Evolutionary conservation across 1,139 yeast genomes (phyloP).

Genomic region (Pneumocystis canis): DNA sequence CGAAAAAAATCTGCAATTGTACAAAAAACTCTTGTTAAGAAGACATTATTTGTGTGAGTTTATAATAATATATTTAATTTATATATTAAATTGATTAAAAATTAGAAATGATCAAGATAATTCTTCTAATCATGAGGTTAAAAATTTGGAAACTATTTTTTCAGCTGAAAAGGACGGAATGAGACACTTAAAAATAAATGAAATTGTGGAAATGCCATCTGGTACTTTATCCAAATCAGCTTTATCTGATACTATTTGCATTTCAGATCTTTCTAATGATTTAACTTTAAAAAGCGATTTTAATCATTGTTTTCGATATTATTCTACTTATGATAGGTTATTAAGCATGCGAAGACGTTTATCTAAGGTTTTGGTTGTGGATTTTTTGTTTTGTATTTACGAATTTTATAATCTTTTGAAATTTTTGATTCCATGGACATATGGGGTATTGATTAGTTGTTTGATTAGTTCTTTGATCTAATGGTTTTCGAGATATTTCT

Average conservation of each 20-base stretch:
- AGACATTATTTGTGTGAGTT: neutral
- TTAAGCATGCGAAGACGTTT: conserved; percentile 2
- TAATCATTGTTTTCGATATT: neutral
- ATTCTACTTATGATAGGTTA: neutral
- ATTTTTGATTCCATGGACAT: conserved; percentile 9
- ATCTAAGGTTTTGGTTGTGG: conserved; percentile 6
- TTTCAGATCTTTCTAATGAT: neutral
- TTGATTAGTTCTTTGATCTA: neutral
- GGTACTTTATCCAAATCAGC: neutral
- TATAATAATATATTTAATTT: neutral
- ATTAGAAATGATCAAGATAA: neutral
- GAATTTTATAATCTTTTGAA: conserved; percentile 6
- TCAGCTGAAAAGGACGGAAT: neutral
- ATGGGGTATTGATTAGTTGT: conserved; percentile 7
- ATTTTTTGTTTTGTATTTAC: conserved; percentile 4
- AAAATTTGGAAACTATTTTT: neutral
- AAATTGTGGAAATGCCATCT: neutral
- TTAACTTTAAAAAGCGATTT: neutral
- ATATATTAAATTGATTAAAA: neutral
- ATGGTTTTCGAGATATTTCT: neutral
- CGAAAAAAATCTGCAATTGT: neutral
- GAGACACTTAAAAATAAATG: neutral
- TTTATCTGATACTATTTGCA: neutral
- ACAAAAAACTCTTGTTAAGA: neutral
- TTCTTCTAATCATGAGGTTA: neutral